Percentiles rank a stretch among this genome's conserved stretches.
Conservation (phyloP, 208 protist genomes). For the Polymyxa betae region DNA sequence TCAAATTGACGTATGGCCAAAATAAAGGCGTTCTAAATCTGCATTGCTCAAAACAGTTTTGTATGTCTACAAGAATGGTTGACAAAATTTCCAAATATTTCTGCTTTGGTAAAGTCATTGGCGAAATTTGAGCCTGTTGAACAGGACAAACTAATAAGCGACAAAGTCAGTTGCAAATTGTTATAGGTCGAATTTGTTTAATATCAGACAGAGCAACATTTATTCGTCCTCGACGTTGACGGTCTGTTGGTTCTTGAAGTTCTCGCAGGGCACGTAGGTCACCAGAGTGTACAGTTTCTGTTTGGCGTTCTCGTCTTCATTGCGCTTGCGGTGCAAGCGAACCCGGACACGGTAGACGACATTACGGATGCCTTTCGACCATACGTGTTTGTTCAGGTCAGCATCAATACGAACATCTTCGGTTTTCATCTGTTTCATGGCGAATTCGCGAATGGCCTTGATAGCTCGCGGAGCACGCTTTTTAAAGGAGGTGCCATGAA, state of each 20-base stretch:
- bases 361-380: constrained; percentile 88
- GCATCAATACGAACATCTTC: constrained; percentile 94
- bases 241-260: constrained; percentile 71
- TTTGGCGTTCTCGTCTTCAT: constrained; percentile 82
- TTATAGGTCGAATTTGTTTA: too few species aligned
- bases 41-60: too few species aligned
- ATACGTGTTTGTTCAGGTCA: constrained; percentile 93
- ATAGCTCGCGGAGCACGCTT: constrained; percentile 92
- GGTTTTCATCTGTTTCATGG: constrained; percentile 91
- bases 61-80: too few species aligned
- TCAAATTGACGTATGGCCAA: too few species aligned
- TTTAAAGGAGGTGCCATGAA: constrained; percentile 89
- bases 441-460: constrained; percentile 91
- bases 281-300: constrained; percentile 83
- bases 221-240: constrained; percentile 68
- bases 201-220: too few species aligned
- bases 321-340: constrained; percentile 78
- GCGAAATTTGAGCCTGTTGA: too few species aligned
- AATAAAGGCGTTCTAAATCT: too few species aligned
- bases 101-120: too few species aligned
- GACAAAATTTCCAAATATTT: too few species aligned
- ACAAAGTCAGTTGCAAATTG: too few species aligned
- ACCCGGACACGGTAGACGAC: constrained; percentile 91
- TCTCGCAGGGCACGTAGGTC: constrained; percentile 69
- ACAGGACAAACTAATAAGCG: too few species aligned